Percentiles rank a stretch among this genome's conserved stretches.
Evolutionary conservation across 1,139 yeast species (phyloP).

Genomic region (Geotrichum fermentans): DNA sequence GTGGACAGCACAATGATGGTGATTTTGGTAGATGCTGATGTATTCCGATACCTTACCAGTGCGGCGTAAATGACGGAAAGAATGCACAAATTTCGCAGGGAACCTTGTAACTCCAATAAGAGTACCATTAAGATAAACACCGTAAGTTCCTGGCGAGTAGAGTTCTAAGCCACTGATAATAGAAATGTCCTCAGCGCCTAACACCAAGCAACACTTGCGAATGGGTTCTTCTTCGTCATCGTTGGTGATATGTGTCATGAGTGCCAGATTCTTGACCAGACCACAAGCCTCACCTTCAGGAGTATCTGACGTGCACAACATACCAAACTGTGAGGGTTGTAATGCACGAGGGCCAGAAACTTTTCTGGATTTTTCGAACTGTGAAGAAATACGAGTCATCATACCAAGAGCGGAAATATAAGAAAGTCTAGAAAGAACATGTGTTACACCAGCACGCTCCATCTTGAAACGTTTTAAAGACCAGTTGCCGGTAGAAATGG

Average conservation of each 20-base stretch:
- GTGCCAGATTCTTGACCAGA: slow-evolving; percentile 87
- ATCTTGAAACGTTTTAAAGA: slow-evolving; percentile 96
- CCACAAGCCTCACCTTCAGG: slow-evolving; percentile 99
- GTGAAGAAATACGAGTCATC: slow-evolving; percentile 99
- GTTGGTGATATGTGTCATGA: slow-evolving; percentile 98
- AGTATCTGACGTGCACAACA: slow-evolving; percentile 97
- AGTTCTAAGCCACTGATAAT: slow-evolving; percentile 79
- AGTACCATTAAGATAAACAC: slow-evolving; percentile 90
- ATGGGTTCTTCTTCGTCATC: slow-evolving; percentile 96
- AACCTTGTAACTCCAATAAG: slow-evolving; percentile 83
- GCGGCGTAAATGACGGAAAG: slow-evolving; percentile 77
- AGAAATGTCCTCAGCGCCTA: slow-evolving; percentile 87
- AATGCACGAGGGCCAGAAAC: slow-evolving; percentile 98
- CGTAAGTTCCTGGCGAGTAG: slow-evolving; percentile 71
- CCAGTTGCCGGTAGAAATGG: slow-evolving; percentile 98
- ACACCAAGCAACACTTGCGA: slow-evolving; percentile 62
- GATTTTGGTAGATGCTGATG: slow-evolving; percentile 82
- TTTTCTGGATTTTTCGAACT: slow-evolving; percentile 94
- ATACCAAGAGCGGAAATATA: slow-evolving; percentile 95
- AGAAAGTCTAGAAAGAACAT: slow-evolving; percentile 82
- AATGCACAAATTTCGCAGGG: slow-evolving; percentile 72
- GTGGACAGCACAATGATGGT: slow-evolving; percentile 88
- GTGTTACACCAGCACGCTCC: slow-evolving; percentile 99
- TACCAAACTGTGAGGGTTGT: slow-evolving; percentile 98
- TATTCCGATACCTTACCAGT: slow-evolving; percentile 83